A percentile compares a stretch with the other conserved stretches of the same genome.
Conservation (phyloP, 495 filamentous ascomycete species). For the Symbiotaphrina buchneri region DNA sequence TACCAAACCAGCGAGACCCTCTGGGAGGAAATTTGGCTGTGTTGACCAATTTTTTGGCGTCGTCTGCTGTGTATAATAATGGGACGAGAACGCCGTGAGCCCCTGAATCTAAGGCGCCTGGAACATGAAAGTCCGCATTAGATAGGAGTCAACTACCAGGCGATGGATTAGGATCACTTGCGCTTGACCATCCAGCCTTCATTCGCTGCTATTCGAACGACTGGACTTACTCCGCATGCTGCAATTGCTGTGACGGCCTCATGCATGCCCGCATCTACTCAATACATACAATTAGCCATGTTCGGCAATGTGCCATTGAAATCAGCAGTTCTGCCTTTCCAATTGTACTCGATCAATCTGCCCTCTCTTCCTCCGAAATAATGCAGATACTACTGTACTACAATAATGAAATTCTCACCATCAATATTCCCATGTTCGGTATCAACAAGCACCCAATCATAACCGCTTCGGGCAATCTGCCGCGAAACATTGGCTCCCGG, state of each 20-base stretch:
- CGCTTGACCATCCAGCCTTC: constrained; percentile 52
- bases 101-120: constrained; percentile 43
- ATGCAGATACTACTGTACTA: too few relatives aligned
- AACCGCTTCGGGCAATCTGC: constrained; percentile 37
- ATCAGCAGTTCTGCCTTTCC: not conserved
- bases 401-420: constrained; percentile 23
- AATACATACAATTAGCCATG: constrained; percentile 3
- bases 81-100: constrained; percentile 49
- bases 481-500: constrained; percentile 52
- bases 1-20: constrained; percentile 41
- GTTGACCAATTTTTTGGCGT: constrained; percentile 31
- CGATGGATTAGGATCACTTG: constrained; percentile 14
- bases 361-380: too few relatives aligned
- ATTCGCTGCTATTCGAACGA: constrained; percentile 42
- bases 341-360: not conserved
- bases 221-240: constrained; percentile 36
- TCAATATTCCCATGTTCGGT: constrained; percentile 63
- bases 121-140: too few relatives aligned
- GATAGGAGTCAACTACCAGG: not conserved
- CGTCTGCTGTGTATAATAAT: constrained; percentile 37
- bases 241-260: constrained; percentile 57
- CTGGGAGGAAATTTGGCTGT: constrained; percentile 44
- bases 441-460: constrained; percentile 60
- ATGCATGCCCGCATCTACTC: constrained; percentile 54
- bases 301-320: not conserved